Percentiles rank a stretch among this genome's conserved stretches.
Evolutionary conservation across 805 yeast species (phyloP).

Genomic region (Spathaspora arborariae): DNA sequence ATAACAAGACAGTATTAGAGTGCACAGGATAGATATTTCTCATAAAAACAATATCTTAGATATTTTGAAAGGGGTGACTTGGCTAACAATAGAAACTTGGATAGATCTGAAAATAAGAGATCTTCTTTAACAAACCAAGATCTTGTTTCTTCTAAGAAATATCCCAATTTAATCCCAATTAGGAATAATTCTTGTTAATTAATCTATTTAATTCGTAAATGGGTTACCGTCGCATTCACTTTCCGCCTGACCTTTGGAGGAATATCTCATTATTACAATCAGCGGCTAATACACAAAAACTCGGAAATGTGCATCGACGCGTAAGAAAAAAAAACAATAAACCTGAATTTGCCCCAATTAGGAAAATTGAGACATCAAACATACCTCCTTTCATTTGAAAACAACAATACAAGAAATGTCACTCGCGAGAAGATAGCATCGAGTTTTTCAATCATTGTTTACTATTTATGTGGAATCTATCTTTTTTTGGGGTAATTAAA

Average conservation of each 20-base stretch:
- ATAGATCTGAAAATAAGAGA: background rate
- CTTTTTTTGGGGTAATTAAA: background rate
- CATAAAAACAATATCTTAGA: too few relatives aligned
- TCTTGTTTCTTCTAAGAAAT: background rate
- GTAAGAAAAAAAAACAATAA: background rate
- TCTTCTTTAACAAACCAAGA: background rate
- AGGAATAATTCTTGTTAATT: background rate
- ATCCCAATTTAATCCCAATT: background rate
- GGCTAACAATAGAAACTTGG: too few relatives aligned
- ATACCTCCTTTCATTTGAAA: background rate
- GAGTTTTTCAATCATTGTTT: background rate
- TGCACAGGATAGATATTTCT: background rate
- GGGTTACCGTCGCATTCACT: too few relatives aligned
- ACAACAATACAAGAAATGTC: background rate
- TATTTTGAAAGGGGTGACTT: too few relatives aligned
- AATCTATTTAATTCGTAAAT: background rate
- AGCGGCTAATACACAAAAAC: too few relatives aligned
- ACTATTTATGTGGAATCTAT: background rate
- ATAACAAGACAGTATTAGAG: slow-evolving; percentile 13
- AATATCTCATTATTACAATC: too few relatives aligned
- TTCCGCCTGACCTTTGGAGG: too few relatives aligned
- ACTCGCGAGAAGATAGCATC: background rate
- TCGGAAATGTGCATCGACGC: background rate
- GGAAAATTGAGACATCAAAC: background rate
- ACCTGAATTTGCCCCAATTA: background rate